Base-by-base conservation (phyloP, 257 asterid genomes). In the Perilla frutescens region DNA sequence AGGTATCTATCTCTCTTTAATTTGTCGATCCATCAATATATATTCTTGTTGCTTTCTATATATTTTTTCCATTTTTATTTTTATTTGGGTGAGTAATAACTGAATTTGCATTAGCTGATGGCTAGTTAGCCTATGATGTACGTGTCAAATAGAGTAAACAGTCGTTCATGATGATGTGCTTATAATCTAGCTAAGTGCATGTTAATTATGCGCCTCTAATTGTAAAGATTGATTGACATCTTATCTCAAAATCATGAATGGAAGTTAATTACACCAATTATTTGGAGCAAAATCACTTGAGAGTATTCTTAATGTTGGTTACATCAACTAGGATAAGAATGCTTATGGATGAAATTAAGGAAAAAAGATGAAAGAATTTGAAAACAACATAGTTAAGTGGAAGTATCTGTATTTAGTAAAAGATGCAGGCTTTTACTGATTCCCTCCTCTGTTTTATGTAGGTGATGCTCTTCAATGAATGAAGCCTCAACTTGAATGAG, bases 391-490 rank as follows among this genome's bases (percentile, higher is more conserved):
- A 1, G 2, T 41, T 11, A 11, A 59, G 34, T 14, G 11, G 9
- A 59, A 8, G 34, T 14, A 6, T 4, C 9, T 7, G 0, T 6
- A 56, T 32, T 29, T 59, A 20, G 11, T 44, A 44, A 44, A 44
- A 12, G 49, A 2, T 45, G 12, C 11, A 14, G 12, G 1, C 2
- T 6, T 36, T 5, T 13, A 3, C 34, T 66, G 26, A 14, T 37
- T 41, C 32, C 26, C 54, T 66, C 47, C 62, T 37, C 55, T 74
- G 37, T 32, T 0, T 20, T 7, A 5, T 26, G 10, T 50, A 87
- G 96, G 5, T 82, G 81, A 80, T 87, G 92, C 59, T 57, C 62
- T 89, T 89, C 50, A 80, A 77, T 4, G 86, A 89, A 66, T 57
- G 66, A 43, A 63, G 54, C 31, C 31, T 82, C 77, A 45, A 57